phyloP scores from a whole-genome alignment of 768 basidiomycete genomes.

The Leccinellum rugosiceps region DNA sequence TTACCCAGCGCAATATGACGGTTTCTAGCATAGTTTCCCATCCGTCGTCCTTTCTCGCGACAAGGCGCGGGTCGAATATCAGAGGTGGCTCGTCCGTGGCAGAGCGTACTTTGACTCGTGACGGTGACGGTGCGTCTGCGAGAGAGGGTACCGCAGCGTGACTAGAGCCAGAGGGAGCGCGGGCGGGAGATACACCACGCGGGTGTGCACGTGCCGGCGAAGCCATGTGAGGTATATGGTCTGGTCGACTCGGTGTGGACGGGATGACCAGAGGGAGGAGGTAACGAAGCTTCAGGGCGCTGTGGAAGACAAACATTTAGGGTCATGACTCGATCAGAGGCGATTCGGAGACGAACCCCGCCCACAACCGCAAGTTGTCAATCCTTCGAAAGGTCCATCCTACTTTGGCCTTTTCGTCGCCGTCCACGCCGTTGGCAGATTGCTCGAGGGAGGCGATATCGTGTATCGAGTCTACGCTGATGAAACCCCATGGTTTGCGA shows the following conservation, averaged over 20 bases:
- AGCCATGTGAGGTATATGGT: slow-evolving; percentile 23
- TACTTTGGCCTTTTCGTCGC: slow-evolving; percentile 45
- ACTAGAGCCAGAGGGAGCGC: slow-evolving; percentile 9
- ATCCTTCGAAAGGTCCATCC: slow-evolving; percentile 85
- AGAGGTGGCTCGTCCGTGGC: slow-evolving; percentile 46
- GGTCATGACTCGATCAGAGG: neutral
- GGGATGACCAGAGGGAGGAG: slow-evolving; percentile 65
- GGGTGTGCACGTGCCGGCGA: slow-evolving; percentile 17
- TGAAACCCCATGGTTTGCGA: slow-evolving; percentile 85
- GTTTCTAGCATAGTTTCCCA: slow-evolving; percentile 81
- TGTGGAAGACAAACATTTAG: slow-evolving; percentile 24
- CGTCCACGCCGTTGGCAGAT: slow-evolving; percentile 35
- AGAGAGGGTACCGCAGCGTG: neutral
- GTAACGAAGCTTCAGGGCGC: slow-evolving; percentile 83
- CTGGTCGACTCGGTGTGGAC: slow-evolving; percentile 33
- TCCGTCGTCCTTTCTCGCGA: slow-evolving; percentile 70
- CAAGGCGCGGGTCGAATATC: slow-evolving; percentile 66
- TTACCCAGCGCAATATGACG: slow-evolving; percentile 63
- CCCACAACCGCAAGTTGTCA: slow-evolving; percentile 84
- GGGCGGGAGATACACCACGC: slow-evolving; percentile 26
- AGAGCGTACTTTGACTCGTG: slow-evolving; percentile 37
- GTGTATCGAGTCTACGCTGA: slow-evolving; percentile 73
- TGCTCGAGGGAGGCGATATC: slow-evolving; percentile 69
- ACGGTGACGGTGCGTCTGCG: slow-evolving; percentile 22
- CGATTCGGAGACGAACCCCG: slow-evolving; percentile 54